These are phyloP conservation scores for Pseudozyma thailandica DNA, from an alignment of 1,284 basidiomycete species.

Conservation along the genomic window DNA sequence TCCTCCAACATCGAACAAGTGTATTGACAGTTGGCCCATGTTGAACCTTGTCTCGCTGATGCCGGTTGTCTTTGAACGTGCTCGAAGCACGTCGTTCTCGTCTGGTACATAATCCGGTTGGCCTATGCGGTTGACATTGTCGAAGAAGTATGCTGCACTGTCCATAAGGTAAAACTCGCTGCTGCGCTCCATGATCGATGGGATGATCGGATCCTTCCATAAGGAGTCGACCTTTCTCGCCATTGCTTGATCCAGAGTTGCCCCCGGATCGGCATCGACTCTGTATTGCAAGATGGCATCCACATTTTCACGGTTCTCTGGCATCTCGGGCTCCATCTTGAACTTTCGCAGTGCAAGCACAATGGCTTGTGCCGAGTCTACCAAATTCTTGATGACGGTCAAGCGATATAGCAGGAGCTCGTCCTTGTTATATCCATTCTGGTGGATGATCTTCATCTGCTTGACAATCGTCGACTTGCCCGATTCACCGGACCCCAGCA, in stretches of 20 bases:
- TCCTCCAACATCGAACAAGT: conserved; percentile 66
- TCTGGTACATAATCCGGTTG: conserved; percentile 83
- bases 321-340: conserved; percentile 81
- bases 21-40: conserved; percentile 69
- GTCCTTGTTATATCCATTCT: conserved; percentile 85
- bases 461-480: conserved; percentile 97
- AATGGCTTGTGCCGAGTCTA: conserved; percentile 82
- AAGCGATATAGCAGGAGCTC: conserved; percentile 84
- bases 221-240: conserved; percentile 82
- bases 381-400: conserved; percentile 72
- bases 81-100: conserved; percentile 87
- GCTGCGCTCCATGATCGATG: conserved; percentile 83
- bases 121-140: conserved; percentile 83
- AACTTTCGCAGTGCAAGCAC: conserved; percentile 90
- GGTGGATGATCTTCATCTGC: conserved; percentile 99
- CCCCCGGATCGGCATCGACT: conserved; percentile 63
- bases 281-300: conserved; percentile 71
- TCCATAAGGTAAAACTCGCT: conserved; percentile 97
- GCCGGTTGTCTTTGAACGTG: conserved; percentile 89
- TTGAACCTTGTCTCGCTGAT: conserved; percentile 82
- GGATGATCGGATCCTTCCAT: conserved; percentile 91
- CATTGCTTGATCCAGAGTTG: conserved; percentile 69
- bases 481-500: conserved; percentile 85
- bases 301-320: conserved; percentile 75
- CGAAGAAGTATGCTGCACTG: conserved; percentile 91